Conservation (phyloP, 2,329 filamentous ascomycete species). For the Diaporthe vexans region DNA sequence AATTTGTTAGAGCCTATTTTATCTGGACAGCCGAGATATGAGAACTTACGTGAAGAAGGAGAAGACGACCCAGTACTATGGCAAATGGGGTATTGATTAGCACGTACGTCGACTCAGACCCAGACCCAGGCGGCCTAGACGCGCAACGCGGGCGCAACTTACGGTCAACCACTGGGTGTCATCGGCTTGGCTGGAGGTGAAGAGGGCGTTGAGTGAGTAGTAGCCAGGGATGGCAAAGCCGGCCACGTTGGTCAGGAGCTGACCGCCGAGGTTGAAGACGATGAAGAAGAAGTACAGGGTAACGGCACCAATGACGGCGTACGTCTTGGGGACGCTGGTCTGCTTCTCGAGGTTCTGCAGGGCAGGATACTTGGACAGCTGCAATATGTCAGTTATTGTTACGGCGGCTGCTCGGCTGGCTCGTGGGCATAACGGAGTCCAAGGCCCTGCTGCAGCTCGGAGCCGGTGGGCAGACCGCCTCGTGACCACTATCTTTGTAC, state of each 20-base stretch:
- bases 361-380: conserved; percentile 89
- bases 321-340: conserved; percentile 86
- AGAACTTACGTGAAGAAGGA: conserved; percentile 78
- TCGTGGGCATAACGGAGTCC: neutral
- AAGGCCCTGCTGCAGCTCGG: conserved; percentile 21
- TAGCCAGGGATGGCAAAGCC: conserved; percentile 87
- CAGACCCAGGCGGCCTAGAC: neutral
- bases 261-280: conserved; percentile 91
- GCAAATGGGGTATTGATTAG: conserved; percentile 51
- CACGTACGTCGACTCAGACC: conserved; percentile 10
- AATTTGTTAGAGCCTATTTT: neutral
- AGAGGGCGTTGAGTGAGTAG: conserved; percentile 85
- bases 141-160: conserved; percentile 52
- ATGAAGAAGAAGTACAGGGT: conserved; percentile 92
- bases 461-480: conserved; percentile 16
- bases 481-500: conserved; percentile 46
- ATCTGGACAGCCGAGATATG: neutral
- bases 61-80: conserved; percentile 89
- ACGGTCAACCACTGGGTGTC: conserved; percentile 87
- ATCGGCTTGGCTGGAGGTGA: conserved; percentile 78
- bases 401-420: neutral
- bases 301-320: conserved; percentile 81
- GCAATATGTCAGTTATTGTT: conserved; percentile 42
- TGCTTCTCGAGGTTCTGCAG: conserved; percentile 90
- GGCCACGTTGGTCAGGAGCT: conserved; percentile 88